Evolutionary conservation across 495 filamentous ascomycete species (phyloP).

Genomic region (Elasticomyces elasticus): DNA sequence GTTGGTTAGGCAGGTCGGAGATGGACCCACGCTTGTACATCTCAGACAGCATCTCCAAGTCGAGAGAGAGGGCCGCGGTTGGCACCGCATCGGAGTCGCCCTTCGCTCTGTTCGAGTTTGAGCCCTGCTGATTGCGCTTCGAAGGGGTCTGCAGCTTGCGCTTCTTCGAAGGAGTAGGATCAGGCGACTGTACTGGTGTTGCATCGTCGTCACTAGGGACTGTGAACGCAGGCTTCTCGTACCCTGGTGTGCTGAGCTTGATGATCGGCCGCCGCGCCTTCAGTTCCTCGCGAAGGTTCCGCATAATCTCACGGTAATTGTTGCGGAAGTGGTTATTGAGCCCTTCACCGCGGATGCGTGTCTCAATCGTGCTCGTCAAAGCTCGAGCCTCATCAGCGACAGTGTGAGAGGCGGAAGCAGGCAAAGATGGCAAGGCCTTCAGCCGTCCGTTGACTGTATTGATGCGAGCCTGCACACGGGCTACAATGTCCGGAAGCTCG

Average conservation of each 20-base stretch:
- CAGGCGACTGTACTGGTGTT: background rate
- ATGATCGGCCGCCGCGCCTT: slow-evolving; percentile 17
- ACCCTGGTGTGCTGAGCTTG: slow-evolving; percentile 6
- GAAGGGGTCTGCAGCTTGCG: slow-evolving; percentile 8
- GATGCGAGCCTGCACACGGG: slow-evolving; percentile 26
- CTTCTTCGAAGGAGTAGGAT: slow-evolving; percentile 7
- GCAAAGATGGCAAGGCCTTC: slow-evolving; percentile 25
- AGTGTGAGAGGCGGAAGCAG: slow-evolving; percentile 23
- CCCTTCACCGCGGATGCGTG: slow-evolving; percentile 19
- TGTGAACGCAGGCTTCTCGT: background rate
- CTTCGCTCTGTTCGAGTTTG: too few relatives aligned
- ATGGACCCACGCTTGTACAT: slow-evolving; percentile 26
- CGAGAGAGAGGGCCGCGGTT: too few relatives aligned
- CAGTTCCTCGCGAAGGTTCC: slow-evolving; percentile 16
- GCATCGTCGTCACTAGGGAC: background rate
- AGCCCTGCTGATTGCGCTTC: background rate
- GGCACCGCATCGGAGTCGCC: background rate
- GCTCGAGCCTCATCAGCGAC: slow-evolving; percentile 20
- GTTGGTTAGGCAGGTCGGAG: slow-evolving; percentile 28
- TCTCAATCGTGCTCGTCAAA: slow-evolving; percentile 12
- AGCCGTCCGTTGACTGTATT: slow-evolving; percentile 24
- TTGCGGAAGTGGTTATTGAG: slow-evolving; percentile 26
- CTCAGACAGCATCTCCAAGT: slow-evolving; percentile 23
- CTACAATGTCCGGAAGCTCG: slow-evolving; percentile 31
- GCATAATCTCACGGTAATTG: slow-evolving; percentile 12